Percentiles rank a stretch among this genome's conserved stretches.
These are phyloP conservation scores for Ophiocordyceps robertsii DNA, from an alignment of 2,329 filamentous ascomycete genomes.

Conservation along the genomic window DNA sequence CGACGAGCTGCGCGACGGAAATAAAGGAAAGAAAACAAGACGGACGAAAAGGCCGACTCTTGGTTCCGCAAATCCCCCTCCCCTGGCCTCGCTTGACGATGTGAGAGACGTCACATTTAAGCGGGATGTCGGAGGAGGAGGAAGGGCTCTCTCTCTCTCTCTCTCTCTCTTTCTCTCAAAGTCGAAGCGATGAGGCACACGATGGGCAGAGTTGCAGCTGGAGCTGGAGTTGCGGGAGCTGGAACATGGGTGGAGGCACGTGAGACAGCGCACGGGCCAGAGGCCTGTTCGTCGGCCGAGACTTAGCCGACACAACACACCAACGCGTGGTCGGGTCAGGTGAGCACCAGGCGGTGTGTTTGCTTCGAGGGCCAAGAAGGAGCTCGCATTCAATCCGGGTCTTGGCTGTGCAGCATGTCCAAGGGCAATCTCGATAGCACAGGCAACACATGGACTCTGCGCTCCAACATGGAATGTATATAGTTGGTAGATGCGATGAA, in stretches of 20 bases:
- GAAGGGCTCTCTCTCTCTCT: background rate
- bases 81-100: slow-evolving; percentile 9
- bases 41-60: background rate
- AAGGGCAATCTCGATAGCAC: too few relatives aligned
- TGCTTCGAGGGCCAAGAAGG: too few relatives aligned
- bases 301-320: background rate
- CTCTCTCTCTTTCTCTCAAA: too few relatives aligned
- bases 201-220: slow-evolving; percentile 2
- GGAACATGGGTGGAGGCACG: slow-evolving; percentile 7
- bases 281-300: background rate
- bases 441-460: too few relatives aligned
- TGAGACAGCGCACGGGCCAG: slow-evolving; percentile 12
- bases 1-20: background rate
- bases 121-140: background rate
- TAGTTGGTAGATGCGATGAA: too few relatives aligned
- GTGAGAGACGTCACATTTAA: slow-evolving; percentile 8
- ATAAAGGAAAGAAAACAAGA: background rate
- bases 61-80: slow-evolving; percentile 8
- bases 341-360: too few relatives aligned
- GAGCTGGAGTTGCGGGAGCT: slow-evolving; percentile 3
- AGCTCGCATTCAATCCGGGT: too few relatives aligned
- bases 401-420: too few relatives aligned
- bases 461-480: too few relatives aligned
- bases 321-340: too few relatives aligned
- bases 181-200: background rate